Percentiles rank a stretch among this genome's conserved stretches.
These are phyloP conservation scores for Lepidopterella palustris DNA, from an alignment of 495 filamentous ascomycete genomes.

Conservation along the genomic window DNA sequence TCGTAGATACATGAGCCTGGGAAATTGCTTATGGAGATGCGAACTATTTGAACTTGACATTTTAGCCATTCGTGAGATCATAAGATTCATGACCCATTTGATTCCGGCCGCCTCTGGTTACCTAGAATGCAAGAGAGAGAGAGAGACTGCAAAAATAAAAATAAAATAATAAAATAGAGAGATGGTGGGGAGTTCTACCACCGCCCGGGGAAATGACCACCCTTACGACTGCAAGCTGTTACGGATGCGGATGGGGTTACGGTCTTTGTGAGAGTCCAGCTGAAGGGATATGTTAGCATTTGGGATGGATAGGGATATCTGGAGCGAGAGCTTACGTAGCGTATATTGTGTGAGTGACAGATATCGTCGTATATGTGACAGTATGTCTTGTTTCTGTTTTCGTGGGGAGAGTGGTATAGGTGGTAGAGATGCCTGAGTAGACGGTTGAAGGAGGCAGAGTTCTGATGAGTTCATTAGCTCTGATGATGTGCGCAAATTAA, in stretches of 20 bases:
- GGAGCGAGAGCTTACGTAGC: slow-evolving; percentile 11
- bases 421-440: slow-evolving; percentile 26
- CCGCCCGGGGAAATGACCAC: slow-evolving; percentile 10
- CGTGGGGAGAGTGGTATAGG: slow-evolving; percentile 22
- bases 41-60: not conserved
- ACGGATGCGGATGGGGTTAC: slow-evolving; percentile 23
- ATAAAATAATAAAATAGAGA: not conserved
- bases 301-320: not conserved
- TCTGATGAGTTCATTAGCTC: not conserved
- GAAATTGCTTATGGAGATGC: not conserved
- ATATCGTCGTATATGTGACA: slow-evolving; percentile 20
- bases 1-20: not conserved
- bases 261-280: slow-evolving; percentile 26
- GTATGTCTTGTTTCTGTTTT: slow-evolving; percentile 22
- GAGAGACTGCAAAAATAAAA: not conserved
- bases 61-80: not conserved
- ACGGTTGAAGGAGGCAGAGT: slow-evolving; percentile 24
- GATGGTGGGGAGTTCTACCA: slow-evolving; percentile 1
- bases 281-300: not conserved
- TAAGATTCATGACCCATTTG: not conserved
- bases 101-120: not conserved
- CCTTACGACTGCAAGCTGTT: slow-evolving; percentile 17
- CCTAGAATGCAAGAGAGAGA: not conserved
- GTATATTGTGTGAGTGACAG: slow-evolving; percentile 24
- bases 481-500: not conserved